Base-by-base conservation (phyloP, 2,329 filamentous ascomycete species). In the Chaetomium sp. region DNA sequence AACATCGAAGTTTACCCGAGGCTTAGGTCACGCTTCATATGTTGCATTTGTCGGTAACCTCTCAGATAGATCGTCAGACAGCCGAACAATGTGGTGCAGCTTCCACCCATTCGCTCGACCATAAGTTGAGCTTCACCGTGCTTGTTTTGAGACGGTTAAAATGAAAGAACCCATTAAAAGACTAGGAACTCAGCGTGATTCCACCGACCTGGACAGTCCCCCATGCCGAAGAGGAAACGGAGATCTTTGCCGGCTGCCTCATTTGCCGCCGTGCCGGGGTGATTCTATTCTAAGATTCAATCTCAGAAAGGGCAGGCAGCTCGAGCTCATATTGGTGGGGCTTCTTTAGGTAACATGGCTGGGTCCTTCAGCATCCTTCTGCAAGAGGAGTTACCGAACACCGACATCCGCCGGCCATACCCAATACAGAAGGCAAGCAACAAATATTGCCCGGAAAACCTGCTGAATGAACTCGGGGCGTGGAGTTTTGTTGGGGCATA, bases 401-500 rank as follows among this genome's bases (percentile, higher is more conserved):
- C 45, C 45, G 45, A 47, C n/a, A 47, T 23, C 9, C 9, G 8
- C n/a, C n/a, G 21, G 21, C 45, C n/a, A 47, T 47, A 21, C 45
- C 45, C 45, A 19, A 47, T 47, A 23, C 45, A 47, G 45, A 47
- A 47, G 45, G 45, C 45, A 23, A 47, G 9, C 45, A 47, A 23
- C 45, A 47, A 23, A 47, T 42, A 47, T 47, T 23, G 9, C 45
- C 45, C n/a, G 45, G 23, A 47, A 47, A 47, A 47, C n/a, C 45
- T 47, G 45, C 45, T 47, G 45, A n/a, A 23, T 47, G 45, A 47
- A 47, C 45, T 47, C 45, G 1, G 8, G 19, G n/a, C 45, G 45
- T 47, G 45, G 45, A 23, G 45, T 47, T 47, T 47, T 47, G 45
- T 47, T 47, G 45, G 45, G 45, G 45, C 45, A 47, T n/a, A 23